Evolutionary conservation across 371 early-diverging fungal species (phyloP).

Genomic region (Syncephalastrum monosporum): DNA sequence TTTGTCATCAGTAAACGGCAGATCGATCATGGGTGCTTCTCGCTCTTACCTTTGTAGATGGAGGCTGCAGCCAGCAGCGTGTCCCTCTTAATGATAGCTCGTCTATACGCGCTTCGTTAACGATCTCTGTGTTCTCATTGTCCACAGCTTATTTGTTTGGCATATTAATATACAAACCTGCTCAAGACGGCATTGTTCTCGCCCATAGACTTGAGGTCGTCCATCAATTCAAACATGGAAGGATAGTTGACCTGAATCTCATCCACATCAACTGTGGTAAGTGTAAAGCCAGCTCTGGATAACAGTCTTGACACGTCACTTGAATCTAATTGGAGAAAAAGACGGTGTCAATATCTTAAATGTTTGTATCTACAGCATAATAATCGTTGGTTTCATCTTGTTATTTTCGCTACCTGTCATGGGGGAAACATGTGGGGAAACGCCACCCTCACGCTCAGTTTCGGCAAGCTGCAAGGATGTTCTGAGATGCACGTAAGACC

Average conservation of each 20-base stretch:
- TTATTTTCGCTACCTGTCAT: constrained; percentile 65
- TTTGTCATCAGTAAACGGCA: constrained; percentile 9
- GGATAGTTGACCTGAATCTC: constrained; percentile 92
- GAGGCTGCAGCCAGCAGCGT: constrained; percentile 83
- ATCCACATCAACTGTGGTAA: constrained; percentile 94
- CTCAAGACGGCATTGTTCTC: constrained; percentile 90
- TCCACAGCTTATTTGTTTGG: not conserved
- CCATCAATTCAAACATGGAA: constrained; percentile 86
- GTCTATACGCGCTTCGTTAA: constrained; percentile 27
- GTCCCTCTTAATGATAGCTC: constrained; percentile 73
- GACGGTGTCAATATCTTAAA: not conserved
- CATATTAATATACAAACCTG: constrained; percentile 42
- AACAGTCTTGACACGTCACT: constrained; percentile 82
- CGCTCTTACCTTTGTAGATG: constrained; percentile 77
- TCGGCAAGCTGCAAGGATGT: constrained; percentile 92
- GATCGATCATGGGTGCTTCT: not conserved
- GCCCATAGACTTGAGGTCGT: constrained; percentile 92
- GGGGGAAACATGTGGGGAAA: constrained; percentile 91
- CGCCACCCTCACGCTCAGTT: constrained; percentile 85
- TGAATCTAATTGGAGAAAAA: constrained; percentile 50
- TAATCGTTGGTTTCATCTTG: not conserved
- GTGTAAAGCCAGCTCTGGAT: constrained; percentile 80
- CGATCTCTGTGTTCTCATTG: not conserved
- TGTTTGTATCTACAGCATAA: not conserved
- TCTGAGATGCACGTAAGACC: constrained; percentile 28